These are phyloP conservation scores for Ajuga chamaepitys DNA, from an alignment of 257 asterid species.

Conservation along the genomic window DNA sequence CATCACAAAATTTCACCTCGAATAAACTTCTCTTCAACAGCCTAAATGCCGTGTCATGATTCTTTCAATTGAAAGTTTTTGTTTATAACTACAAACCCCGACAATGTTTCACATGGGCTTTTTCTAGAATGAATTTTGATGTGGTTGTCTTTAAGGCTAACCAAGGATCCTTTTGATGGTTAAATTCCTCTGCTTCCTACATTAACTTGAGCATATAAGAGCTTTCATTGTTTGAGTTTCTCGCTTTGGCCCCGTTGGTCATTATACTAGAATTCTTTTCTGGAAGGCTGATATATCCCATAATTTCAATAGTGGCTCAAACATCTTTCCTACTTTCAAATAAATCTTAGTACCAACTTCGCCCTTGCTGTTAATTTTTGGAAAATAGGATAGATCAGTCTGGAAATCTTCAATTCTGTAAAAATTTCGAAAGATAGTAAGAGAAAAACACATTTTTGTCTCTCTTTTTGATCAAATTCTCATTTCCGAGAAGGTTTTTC, in stretches of 20 bases:
- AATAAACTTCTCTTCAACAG: not conserved
- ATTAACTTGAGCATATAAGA: not conserved
- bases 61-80: not conserved
- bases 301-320: constrained; percentile 1
- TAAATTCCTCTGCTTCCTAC: not conserved
- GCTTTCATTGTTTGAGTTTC: not conserved
- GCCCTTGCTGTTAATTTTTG: not conserved
- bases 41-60: not conserved
- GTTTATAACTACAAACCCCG: not conserved
- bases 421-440: not conserved
- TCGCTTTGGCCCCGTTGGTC: not conserved
- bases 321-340: not conserved
- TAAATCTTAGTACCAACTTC: not conserved
- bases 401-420: not conserved
- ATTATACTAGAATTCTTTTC: not conserved
- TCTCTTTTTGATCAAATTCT: not conserved
- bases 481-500: not conserved
- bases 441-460: not conserved
- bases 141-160: constrained; percentile 4
- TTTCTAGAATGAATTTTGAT: not conserved
- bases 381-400: not conserved
- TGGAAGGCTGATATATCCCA: not conserved
- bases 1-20: not conserved
- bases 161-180: not conserved
- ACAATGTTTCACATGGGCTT: not conserved